phyloP scores from a whole-genome alignment of 202 grass and related monocot genomes.

The Hordeum pubiflorum region DNA sequence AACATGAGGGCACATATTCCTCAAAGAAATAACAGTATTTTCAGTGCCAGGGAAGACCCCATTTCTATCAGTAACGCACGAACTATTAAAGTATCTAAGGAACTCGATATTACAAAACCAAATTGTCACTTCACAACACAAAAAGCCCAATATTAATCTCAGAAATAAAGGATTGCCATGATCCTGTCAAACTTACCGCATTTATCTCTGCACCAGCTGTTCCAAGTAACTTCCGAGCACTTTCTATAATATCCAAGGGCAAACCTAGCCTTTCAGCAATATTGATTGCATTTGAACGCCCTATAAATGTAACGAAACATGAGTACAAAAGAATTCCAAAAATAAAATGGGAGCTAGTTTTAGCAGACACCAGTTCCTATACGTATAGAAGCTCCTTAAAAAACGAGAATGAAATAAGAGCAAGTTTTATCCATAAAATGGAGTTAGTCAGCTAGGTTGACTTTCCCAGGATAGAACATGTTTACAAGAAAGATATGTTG shows the following conservation, averaged over 20 bases:
- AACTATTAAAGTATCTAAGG: not conserved
- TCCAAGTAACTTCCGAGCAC: conserved; percentile 47
- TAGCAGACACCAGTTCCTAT: conserved; percentile 10
- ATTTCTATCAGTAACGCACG: conserved; percentile 20
- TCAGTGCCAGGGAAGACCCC: not conserved
- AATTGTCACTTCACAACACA: not conserved
- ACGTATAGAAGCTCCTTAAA: not conserved
- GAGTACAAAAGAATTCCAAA: conserved; percentile 11
- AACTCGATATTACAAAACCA: not conserved
- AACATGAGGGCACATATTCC: not conserved
- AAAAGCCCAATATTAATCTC: not conserved
- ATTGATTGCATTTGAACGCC: conserved; percentile 77
- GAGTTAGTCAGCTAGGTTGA: conserved; percentile 17
- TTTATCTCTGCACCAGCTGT: conserved; percentile 70
- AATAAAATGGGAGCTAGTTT: conserved; percentile 13
- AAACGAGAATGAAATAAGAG: conserved; percentile 20
- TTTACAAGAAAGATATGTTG: not conserved
- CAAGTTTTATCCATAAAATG: not conserved
- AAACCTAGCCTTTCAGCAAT: conserved; percentile 69
- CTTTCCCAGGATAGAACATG: not conserved
- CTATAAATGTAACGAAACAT: conserved; percentile 34
- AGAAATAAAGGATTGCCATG: conserved; percentile 12
- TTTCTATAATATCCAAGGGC: conserved; percentile 39
- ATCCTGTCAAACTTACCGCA: conserved; percentile 31
- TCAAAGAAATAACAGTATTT: conserved; percentile 3